Evolutionary conservation across 129 eudicot species (phyloP).

Genomic region (Erigeron canadensis): DNA sequence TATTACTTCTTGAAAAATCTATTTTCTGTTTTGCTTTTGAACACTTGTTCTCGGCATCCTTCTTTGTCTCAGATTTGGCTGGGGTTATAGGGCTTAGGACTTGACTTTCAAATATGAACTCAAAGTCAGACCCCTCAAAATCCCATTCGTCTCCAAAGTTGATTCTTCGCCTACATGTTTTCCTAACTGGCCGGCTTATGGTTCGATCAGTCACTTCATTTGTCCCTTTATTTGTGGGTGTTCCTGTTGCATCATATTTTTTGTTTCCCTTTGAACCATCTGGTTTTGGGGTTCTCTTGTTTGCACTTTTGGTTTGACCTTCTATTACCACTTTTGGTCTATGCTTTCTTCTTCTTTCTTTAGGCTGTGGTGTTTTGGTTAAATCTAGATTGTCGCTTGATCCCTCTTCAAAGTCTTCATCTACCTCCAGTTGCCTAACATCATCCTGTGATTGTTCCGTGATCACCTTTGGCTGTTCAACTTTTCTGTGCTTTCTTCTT

Average conservation of each 20-base stretch:
- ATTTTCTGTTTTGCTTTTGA: slow-evolving; percentile 59
- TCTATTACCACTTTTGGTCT: slow-evolving; percentile 83
- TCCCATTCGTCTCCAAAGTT: slow-evolving; percentile 46
- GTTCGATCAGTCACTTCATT: slow-evolving; percentile 12
- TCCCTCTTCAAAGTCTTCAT: slow-evolving; percentile 55
- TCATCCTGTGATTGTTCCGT: slow-evolving; percentile 19
- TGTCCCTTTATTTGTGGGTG: slow-evolving; percentile 24
- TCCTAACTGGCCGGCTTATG: slow-evolving; percentile 25
- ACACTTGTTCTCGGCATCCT: slow-evolving; percentile 27
- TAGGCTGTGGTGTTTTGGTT: slow-evolving; percentile 56
- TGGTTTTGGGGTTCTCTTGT: slow-evolving; percentile 43
- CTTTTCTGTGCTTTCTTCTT: neutral
- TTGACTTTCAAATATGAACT: slow-evolving; percentile 18
- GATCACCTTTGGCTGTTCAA: slow-evolving; percentile 6
- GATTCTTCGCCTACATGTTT: slow-evolving; percentile 60
- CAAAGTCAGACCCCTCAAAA: slow-evolving; percentile 1
- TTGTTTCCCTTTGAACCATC: slow-evolving; percentile 35
- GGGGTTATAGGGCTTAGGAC: slow-evolving; percentile 31
- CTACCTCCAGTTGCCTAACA: slow-evolving; percentile 37
- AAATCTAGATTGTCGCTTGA: slow-evolving; percentile 33
- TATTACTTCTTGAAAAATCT: slow-evolving; percentile 41
- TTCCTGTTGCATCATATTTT: slow-evolving; percentile 42
- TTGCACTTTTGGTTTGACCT: slow-evolving; percentile 53
- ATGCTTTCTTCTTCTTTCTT: slow-evolving; percentile 64
- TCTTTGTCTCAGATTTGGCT: slow-evolving; percentile 24